These are phyloP conservation scores for Globisporangium barbulae DNA, from an alignment of 352 stramenopile genomes.

Conservation along the genomic window DNA sequence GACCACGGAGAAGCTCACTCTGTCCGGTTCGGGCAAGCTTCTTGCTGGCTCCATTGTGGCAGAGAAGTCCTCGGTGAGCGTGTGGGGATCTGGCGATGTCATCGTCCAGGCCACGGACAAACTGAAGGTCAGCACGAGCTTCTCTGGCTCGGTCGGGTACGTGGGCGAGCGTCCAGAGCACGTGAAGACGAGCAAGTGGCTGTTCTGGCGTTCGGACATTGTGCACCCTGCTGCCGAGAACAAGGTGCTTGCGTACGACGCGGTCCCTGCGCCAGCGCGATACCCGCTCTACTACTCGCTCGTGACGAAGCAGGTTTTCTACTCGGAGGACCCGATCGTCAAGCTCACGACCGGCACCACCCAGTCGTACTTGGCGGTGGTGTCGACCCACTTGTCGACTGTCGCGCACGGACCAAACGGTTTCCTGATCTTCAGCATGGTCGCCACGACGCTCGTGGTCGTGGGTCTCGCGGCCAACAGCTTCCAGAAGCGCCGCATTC, in stretches of 20 bases:
- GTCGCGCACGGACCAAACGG: constrained; percentile 11
- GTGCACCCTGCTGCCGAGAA: constrained; percentile 9
- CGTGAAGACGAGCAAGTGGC: constrained; percentile 21
- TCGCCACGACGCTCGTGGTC: constrained; percentile 9
- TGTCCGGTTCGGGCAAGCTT: constrained; percentile 45
- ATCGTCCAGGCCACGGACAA: constrained; percentile 40
- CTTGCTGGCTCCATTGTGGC: constrained; percentile 38
- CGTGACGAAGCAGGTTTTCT: constrained; percentile 7
- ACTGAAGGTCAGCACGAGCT: constrained; percentile 23
- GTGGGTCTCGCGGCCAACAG: constrained; percentile 7
- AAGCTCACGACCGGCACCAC: not conserved
- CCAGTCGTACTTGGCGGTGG: constrained; percentile 11
- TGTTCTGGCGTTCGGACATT: constrained; percentile 11
- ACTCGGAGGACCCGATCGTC: constrained; percentile 7
- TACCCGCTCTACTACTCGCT: constrained; percentile 12
- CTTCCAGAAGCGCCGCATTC: constrained; percentile 9
- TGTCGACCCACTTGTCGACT: constrained; percentile 11
- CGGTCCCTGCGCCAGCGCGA: not conserved
- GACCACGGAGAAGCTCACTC: constrained; percentile 41
- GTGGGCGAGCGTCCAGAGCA: constrained; percentile 27
- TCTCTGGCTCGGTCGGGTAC: constrained; percentile 38
- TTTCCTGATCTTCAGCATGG: constrained; percentile 14
- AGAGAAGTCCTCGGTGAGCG: constrained; percentile 34
- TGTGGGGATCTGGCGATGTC: constrained; percentile 36
- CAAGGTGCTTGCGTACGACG: not conserved